phyloP scores from a whole-genome alignment of 331 rosid genomes.

The Spiraea crenata region DNA sequence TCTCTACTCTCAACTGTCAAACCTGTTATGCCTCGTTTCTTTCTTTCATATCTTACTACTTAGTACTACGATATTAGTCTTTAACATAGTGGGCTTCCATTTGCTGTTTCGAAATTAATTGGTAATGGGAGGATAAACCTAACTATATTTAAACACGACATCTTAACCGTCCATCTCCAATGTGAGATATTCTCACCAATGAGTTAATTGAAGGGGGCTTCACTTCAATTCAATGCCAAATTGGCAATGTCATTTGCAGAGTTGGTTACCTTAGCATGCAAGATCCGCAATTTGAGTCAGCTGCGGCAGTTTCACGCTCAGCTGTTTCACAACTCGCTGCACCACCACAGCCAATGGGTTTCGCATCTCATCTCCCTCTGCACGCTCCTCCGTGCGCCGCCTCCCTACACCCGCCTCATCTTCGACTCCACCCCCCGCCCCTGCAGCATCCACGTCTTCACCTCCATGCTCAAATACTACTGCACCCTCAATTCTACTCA shows the following conservation, averaged over 20 bases:
- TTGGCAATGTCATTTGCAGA: neutral
- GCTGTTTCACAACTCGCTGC: slow-evolving; percentile 43
- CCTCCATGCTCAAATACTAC: slow-evolving; percentile 55
- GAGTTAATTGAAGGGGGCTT: too few species aligned
- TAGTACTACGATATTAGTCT: too few species aligned
- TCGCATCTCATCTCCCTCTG: slow-evolving; percentile 47
- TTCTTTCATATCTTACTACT: too few species aligned
- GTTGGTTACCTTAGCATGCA: slow-evolving; percentile 22
- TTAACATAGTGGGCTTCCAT: too few species aligned
- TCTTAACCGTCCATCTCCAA: too few species aligned
- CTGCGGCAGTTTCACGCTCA: slow-evolving; percentile 53
- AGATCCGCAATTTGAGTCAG: slow-evolving; percentile 24
- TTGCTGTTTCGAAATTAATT: too few species aligned
- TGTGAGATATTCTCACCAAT: too few species aligned
- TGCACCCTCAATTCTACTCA: slow-evolving; percentile 26
- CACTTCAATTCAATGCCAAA: too few species aligned
- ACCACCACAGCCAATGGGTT: slow-evolving; percentile 45
- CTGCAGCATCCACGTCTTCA: slow-evolving; percentile 29
- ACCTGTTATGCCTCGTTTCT: too few species aligned
- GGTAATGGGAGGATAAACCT: too few species aligned
- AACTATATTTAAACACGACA: too few species aligned
- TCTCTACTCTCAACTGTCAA: too few species aligned
- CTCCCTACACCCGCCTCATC: slow-evolving; percentile 41
- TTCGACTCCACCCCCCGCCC: slow-evolving; percentile 39
- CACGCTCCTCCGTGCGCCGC: slow-evolving; percentile 54